phyloP scores from a whole-genome alignment of 257 asterid genomes.

The Mitragyna speciosa region DNA sequence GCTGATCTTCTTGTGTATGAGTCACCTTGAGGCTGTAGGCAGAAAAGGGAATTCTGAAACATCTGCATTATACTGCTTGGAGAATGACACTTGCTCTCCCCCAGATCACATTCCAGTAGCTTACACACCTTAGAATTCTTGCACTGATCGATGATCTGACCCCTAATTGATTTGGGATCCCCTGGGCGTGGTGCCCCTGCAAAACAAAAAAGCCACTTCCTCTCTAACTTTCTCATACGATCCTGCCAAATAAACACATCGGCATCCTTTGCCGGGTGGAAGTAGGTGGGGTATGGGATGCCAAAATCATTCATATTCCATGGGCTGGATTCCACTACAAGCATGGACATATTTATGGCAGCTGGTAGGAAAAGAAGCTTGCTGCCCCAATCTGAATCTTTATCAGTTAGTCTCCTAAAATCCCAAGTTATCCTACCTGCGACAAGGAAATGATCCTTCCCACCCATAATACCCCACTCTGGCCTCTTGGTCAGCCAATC shows the following conservation, averaged over 20 bases:
- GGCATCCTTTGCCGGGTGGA: conserved; percentile 71
- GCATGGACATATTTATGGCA: conserved; percentile 78
- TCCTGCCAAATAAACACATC: conserved; percentile 74
- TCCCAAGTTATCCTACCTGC: conserved; percentile 96
- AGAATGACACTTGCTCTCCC: conserved; percentile 83
- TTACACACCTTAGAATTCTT: conserved; percentile 53
- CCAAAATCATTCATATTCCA: conserved; percentile 81
- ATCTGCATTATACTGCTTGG: conserved; percentile 83
- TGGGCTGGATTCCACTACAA: conserved; percentile 87
- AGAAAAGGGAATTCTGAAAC: conserved; percentile 78
- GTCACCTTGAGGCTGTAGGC: conserved; percentile 90
- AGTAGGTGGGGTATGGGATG: conserved; percentile 85
- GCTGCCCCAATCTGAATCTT: conserved; percentile 78
- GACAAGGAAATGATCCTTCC: conserved; percentile 85
- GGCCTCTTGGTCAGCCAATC: conserved; percentile 74
- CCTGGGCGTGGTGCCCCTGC: conserved; percentile 93
- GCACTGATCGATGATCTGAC: conserved; percentile 69
- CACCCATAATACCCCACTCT: conserved; percentile 84
- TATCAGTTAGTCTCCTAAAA: conserved; percentile 60
- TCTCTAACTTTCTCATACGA: conserved; percentile 56
- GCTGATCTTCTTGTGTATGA: conserved; percentile 89
- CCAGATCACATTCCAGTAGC: conserved; percentile 64
- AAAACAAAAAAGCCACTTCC: conserved; percentile 75
- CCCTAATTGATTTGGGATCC: conserved; percentile 63
- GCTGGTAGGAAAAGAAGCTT: conserved; percentile 76